These are phyloP conservation scores for Coemansia asiatica DNA, from an alignment of 192 early-diverging fungal genomes.

Conservation along the genomic window DNA sequence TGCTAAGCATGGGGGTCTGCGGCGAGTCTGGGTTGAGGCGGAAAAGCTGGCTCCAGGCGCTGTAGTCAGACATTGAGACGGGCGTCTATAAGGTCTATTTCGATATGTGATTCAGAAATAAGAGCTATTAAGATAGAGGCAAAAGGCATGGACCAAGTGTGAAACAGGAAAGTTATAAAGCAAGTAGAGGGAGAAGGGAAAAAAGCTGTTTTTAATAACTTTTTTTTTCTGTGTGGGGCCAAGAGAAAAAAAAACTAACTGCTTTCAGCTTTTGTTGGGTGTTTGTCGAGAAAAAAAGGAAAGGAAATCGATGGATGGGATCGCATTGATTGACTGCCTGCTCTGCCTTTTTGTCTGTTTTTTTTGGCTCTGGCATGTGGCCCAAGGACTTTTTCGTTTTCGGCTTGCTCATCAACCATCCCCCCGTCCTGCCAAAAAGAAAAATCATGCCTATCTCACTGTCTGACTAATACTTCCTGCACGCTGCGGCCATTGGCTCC, in stretches of 20 bases:
- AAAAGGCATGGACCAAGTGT: not conserved
- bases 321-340: not conserved
- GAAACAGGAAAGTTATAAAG: not conserved
- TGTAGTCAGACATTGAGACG: conserved; percentile 40
- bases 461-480: not conserved
- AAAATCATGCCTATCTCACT: not conserved
- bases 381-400: not conserved
- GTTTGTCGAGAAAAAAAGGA: not conserved
- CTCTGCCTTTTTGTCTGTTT: not conserved
- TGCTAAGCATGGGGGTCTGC: conserved; percentile 55
- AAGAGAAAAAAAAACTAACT: not conserved
- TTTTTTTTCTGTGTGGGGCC: not conserved
- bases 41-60: conserved; percentile 47
- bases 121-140: not conserved
- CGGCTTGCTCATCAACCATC: not conserved
- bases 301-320: not conserved
- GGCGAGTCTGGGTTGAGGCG: conserved; percentile 59
- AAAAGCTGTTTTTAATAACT: not conserved
- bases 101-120: not conserved
- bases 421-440: not conserved
- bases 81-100: not conserved
- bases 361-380: not conserved
- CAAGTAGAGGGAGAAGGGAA: not conserved
- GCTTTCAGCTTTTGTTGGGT: not conserved
- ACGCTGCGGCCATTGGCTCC: not conserved